Base-by-base conservation (phyloP, 805 yeast genomes). In the Candida chilensis region DNA sequence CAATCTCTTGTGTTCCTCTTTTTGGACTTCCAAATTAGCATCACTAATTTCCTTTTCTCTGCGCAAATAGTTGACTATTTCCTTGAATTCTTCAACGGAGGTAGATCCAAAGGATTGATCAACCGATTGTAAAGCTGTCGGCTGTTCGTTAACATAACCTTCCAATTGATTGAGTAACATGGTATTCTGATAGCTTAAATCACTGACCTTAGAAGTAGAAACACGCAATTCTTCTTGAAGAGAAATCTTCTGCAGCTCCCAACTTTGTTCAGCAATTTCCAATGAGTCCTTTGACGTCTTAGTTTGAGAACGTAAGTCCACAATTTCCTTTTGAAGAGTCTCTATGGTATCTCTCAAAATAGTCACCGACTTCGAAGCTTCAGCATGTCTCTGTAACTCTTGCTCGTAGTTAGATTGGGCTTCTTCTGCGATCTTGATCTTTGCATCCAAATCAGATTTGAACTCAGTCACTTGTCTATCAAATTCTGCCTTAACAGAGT, bases 31-130 rank as follows among this genome's bases (percentile, higher is more conserved):
- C 18, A 74, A 56, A 41, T 77, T 81, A 6, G 75, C 67, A 28
- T 74, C 78, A 1, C 77, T 63, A 4, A 78, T 60, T 37, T 86
- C 94, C 43, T 78, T 81, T 40, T 84, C 94, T 37, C 79, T 74
- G 27, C 88, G 77, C 34, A 86, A 57, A 42, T 69, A 77, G 2
- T 64, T 47, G 20, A 86, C 55, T 17, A 85, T 65, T 37, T 78
- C 77, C 37, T 53, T 54, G 36, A 52, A 48, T 36, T 45, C 48
- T 41, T 53, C 48, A 18, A n/a, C n/a, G n/a, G n/a, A n/a, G n/a
- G n/a, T n/a, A n/a, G n/a, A n/a, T n/a, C n/a, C n/a, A n/a, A n/a
- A n/a, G n/a, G n/a, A n/a, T n/a, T n/a, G n/a, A n/a, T n/a, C n/a
- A n/a, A n/a, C n/a, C n/a, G n/a, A n/a, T n/a, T n/a, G n/a, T n/a